Evolutionary conservation across 2,329 filamentous ascomycete genomes (phyloP), one percentile per base, ranked within the genome.

Genomic region (Fusarium goolgardi): DNA sequence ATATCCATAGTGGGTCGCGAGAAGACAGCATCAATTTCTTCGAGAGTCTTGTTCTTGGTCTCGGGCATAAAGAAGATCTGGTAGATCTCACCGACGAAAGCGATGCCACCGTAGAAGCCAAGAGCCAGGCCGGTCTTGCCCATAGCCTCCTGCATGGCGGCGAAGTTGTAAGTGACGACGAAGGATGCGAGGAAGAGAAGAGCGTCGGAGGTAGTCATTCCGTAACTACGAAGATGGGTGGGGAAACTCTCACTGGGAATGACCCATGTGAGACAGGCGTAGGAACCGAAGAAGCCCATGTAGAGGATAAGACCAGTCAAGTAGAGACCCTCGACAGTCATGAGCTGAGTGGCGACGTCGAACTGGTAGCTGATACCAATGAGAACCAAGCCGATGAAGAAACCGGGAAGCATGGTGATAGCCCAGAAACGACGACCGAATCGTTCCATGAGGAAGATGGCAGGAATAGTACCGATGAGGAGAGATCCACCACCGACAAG

Each of bases 391-490:
- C 90, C 90, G 44, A 92, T 75, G 71, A 92, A 90, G 82, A 92
- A 92, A 1, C 89, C 88, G 0, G 90, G 90, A 40, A 93, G 80
- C 86, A 91, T 92, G 6, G 83, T 83, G 64, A 89, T 90, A 32
- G 90, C 90, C 90, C 90, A 92, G 83, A 92, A 92, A 6, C 90
- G 87, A 23, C 90, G 88, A 15, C 90, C 90, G 49, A 88, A 92
- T 4, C 82, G 85, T 73, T 93, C 90, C 90, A 93, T 93, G 66
- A 86, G 86, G 74, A 91, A 83, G 56, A 90, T 87, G 1, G 88
- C 89, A 0, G 89, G 89, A 34, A 91, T 88, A 0, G 89, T 90
- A 23, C 89, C 90, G 18, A 93, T 71, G 0, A 92, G 82, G 1
- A 93, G 83, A 0, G 89, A 80, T 6, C 88, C 90, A 27, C 90